These are phyloP conservation scores for Zarea fungicola DNA, from an alignment of 2,329 filamentous ascomycete genomes.

Conservation along the genomic window DNA sequence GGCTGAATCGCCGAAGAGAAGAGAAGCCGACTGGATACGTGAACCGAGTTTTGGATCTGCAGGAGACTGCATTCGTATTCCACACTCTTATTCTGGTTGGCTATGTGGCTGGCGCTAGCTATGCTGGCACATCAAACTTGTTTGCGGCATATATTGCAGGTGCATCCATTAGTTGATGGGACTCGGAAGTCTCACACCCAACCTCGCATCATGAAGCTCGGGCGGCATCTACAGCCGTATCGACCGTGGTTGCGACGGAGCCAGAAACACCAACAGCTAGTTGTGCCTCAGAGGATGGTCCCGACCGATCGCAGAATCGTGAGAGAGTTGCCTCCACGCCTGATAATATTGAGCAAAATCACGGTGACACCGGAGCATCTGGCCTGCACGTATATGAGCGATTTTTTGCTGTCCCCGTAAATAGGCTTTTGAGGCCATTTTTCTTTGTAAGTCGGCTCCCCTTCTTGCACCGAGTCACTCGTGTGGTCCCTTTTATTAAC, in stretches of 20 bases:
- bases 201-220: too few relatives aligned
- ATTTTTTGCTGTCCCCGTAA: conserved; percentile 34
- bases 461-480: too few relatives aligned
- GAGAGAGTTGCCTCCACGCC: not conserved
- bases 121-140: conserved; percentile 57
- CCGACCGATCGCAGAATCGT: not conserved
- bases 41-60: conserved; percentile 21
- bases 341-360: not conserved
- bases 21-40: conserved; percentile 19
- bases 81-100: conserved; percentile 47
- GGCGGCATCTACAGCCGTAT: too few relatives aligned
- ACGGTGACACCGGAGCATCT: not conserved
- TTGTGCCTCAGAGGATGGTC: not conserved
- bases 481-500: too few relatives aligned
- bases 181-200: conserved; percentile 29
- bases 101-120: conserved; percentile 46
- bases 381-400: conserved; percentile 28
- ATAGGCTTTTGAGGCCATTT: conserved; percentile 59
- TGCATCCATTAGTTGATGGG: conserved; percentile 56
- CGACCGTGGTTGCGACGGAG: too few relatives aligned
- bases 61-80: conserved; percentile 35
- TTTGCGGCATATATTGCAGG: conserved; percentile 61
- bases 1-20: conserved; percentile 28
- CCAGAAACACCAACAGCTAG: too few relatives aligned
- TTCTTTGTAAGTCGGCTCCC: conserved; percentile 56